phyloP scores from a whole-genome alignment of 2,329 filamentous ascomycete species.

The Pseudopyrenochaeta lycopersici region DNA sequence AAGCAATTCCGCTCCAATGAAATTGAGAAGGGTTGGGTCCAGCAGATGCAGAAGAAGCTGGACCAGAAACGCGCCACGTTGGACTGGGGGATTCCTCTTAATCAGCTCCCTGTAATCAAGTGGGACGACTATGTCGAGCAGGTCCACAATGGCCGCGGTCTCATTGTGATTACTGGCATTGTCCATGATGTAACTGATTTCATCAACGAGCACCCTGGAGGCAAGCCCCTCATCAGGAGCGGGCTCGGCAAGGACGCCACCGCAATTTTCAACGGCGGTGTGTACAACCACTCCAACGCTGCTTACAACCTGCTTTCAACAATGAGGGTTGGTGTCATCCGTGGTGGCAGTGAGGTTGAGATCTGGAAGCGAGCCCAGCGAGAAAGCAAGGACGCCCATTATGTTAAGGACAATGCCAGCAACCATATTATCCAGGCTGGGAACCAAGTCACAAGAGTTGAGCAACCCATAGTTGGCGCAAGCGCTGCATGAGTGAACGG shows the following conservation, averaged over 20 bases:
- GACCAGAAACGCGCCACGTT: slow-evolving; percentile 55
- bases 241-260: slow-evolving; percentile 55
- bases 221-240: slow-evolving; percentile 53
- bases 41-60: slow-evolving; percentile 56
- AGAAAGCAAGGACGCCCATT: slow-evolving; percentile 74
- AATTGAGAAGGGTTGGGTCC: slow-evolving; percentile 55
- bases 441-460: slow-evolving; percentile 82
- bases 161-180: slow-evolving; percentile 53
- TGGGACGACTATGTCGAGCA: slow-evolving; percentile 57
- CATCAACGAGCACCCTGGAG: slow-evolving; percentile 55
- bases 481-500: slow-evolving; percentile 85
- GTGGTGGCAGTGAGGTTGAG: slow-evolving; percentile 54
- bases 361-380: slow-evolving; percentile 55
- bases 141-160: slow-evolving; percentile 52
- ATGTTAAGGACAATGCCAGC: slow-evolving; percentile 81
- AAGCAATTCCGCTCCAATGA: slow-evolving; percentile 57
- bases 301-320: slow-evolving; percentile 55
- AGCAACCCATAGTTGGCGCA: slow-evolving; percentile 80
- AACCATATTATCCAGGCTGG: slow-evolving; percentile 87
- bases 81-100: slow-evolving; percentile 55
- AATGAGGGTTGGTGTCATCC: slow-evolving; percentile 55
- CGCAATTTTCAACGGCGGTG: slow-evolving; percentile 56
- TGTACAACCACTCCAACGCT: slow-evolving; percentile 54
- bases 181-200: slow-evolving; percentile 55
- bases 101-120: slow-evolving; percentile 54